Evolutionary conservation across 345 rosid species (phyloP).

Genomic region (Gossypium herbaceum): DNA sequence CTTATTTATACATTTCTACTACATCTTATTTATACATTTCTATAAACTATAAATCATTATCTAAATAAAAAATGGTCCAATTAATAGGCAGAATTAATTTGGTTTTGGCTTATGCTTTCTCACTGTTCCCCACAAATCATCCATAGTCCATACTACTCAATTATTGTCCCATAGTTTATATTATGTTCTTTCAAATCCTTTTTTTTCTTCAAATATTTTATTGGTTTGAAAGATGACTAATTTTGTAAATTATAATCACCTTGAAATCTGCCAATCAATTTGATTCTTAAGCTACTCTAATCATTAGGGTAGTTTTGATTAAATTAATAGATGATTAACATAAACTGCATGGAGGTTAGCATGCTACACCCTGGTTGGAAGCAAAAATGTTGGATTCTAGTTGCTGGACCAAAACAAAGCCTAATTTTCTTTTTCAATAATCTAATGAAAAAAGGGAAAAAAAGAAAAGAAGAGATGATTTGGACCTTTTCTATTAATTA

Average conservation of each 20-base stretch:
- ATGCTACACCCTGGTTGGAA: constrained; percentile 6
- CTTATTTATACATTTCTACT: neutral
- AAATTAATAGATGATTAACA: constrained; percentile 4
- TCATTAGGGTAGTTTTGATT: neutral
- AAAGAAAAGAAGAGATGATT: neutral
- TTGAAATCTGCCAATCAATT: constrained; percentile 3
- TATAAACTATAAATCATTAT: neutral
- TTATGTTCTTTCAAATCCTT: neutral
- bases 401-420: constrained; percentile 3
- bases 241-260: neutral
- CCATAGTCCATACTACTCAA: neutral
- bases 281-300: constrained; percentile 5
- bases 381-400: neutral
- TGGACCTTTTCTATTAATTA: neutral
- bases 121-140: constrained; percentile 7
- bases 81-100: neutral
- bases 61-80: neutral
- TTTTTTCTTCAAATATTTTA: neutral
- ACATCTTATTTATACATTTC: neutral
- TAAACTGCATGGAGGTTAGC: constrained; percentile 2
- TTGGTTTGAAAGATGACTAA: neutral
- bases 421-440: neutral
- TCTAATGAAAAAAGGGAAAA: neutral
- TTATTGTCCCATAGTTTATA: constrained; percentile 1
- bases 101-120: constrained; percentile 2